Conservation (phyloP, 148 eudicot species). For the Chenopodium suecicum region DNA sequence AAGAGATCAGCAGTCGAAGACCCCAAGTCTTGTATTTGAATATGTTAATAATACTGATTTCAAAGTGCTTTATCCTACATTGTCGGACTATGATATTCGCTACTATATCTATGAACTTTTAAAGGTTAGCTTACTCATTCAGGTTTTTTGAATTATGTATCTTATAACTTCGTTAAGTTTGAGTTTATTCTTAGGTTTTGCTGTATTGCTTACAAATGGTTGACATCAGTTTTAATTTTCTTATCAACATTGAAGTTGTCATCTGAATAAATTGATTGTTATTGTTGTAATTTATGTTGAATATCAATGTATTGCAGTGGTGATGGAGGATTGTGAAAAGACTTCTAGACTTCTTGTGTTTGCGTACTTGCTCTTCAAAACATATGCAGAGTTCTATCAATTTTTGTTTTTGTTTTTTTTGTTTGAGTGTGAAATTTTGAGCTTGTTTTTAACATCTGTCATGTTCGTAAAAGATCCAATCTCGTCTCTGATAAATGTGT, state of each 20-base stretch:
- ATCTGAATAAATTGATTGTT: background rate
- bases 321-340: background rate
- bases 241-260: background rate
- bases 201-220: background rate
- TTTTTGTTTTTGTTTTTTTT: too few relatives aligned
- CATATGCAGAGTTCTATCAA: background rate
- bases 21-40: slow-evolving; percentile 89
- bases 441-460: background rate
- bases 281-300: background rate
- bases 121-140: slow-evolving; percentile 49
- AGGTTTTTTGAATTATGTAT: background rate
- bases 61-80: slow-evolving; percentile 85
- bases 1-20: slow-evolving; percentile 88
- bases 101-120: slow-evolving; percentile 88
- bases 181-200: background rate
- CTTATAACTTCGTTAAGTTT: background rate
- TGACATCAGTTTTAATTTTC: background rate
- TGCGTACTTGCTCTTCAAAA: background rate
- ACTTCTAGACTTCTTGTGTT: background rate
- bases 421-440: too few relatives aligned
- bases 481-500: background rate
- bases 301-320: background rate
- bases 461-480: background rate
- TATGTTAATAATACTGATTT: slow-evolving; percentile 90
- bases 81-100: slow-evolving; percentile 80